Evolutionary conservation across 148 eudicot species (phyloP).

Genomic region (Camellia japonica): DNA sequence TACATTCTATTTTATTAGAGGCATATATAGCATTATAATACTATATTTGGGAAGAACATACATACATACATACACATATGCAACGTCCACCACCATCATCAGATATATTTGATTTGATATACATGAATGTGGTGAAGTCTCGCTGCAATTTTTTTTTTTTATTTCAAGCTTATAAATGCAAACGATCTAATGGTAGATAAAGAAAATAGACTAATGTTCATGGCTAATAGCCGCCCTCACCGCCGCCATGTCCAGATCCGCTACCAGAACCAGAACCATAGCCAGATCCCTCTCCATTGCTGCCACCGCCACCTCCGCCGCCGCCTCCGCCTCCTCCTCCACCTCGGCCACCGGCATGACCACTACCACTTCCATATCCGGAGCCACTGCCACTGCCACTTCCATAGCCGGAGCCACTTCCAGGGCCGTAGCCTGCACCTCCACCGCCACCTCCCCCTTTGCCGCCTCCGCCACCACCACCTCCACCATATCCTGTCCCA

Average conservation of each 20-base stretch:
- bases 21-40: not conserved
- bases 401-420: conserved; percentile 30
- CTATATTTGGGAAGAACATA: not conserved
- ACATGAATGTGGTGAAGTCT: not conserved
- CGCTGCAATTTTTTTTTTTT: not conserved
- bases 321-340: conserved; percentile 28
- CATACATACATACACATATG: not conserved
- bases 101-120: not conserved
- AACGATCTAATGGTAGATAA: not conserved
- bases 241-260: conserved; percentile 24
- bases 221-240: conserved; percentile 2
- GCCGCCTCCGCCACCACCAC: conserved; percentile 21
- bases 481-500: conserved; percentile 10
- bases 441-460: conserved; percentile 23
- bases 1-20: not conserved
- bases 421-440: conserved; percentile 16
- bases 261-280: conserved; percentile 29
- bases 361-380: conserved; percentile 28
- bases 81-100: not conserved
- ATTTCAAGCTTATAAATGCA: not conserved
- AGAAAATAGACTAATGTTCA: not conserved
- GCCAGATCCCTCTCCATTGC: conserved; percentile 26
- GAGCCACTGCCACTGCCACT: conserved; percentile 29
- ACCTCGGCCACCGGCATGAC: not conserved
- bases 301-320: conserved; percentile 15